phyloP scores from a whole-genome alignment of 371 early-diverging fungal genomes.

The Mortierella sp. region DNA sequence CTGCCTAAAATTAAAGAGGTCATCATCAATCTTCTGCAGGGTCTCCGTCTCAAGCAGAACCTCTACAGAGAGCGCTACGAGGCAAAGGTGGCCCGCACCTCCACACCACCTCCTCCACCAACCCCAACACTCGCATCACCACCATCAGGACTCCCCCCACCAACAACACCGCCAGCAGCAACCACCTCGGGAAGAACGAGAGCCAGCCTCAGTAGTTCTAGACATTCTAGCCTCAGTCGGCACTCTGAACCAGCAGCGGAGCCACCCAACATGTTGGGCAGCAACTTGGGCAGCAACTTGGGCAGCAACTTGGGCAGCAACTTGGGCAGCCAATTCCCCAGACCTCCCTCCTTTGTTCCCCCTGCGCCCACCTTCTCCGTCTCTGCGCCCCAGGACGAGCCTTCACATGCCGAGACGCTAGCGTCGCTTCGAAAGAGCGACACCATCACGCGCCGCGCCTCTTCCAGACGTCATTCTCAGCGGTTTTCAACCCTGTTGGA shows the following conservation, averaged over 20 bases:
- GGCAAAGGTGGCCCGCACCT: slow-evolving; percentile 27
- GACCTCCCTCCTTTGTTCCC: neutral
- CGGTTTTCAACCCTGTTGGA: slow-evolving; percentile 41
- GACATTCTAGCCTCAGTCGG: slow-evolving; percentile 16
- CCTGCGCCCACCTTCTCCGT: slow-evolving; percentile 20
- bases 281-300: no score
- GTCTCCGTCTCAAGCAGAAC: slow-evolving; percentile 68
- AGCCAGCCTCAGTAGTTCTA: slow-evolving; percentile 1
- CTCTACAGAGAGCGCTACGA: slow-evolving; percentile 56
- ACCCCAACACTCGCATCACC: neutral
- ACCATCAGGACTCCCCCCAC: neutral
- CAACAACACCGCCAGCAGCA: neutral
- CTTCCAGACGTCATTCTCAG: slow-evolving; percentile 52
- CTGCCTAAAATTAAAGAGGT: slow-evolving; percentile 68
- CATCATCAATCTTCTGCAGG: slow-evolving; percentile 66
- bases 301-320: neutral
- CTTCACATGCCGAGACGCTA: slow-evolving; percentile 51
- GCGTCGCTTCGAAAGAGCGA: slow-evolving; percentile 60
- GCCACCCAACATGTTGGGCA: neutral
- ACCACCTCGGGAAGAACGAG: slow-evolving; percentile 17
- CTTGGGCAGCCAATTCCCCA: neutral
- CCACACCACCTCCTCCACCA: slow-evolving; percentile 10
- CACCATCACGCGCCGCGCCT: slow-evolving; percentile 54
- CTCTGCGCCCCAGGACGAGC: slow-evolving; percentile 33
- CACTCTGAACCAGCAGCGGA: neutral